These are phyloP conservation scores for Russula abietina DNA, from an alignment of 768 basidiomycete genomes.

Conservation along the genomic window DNA sequence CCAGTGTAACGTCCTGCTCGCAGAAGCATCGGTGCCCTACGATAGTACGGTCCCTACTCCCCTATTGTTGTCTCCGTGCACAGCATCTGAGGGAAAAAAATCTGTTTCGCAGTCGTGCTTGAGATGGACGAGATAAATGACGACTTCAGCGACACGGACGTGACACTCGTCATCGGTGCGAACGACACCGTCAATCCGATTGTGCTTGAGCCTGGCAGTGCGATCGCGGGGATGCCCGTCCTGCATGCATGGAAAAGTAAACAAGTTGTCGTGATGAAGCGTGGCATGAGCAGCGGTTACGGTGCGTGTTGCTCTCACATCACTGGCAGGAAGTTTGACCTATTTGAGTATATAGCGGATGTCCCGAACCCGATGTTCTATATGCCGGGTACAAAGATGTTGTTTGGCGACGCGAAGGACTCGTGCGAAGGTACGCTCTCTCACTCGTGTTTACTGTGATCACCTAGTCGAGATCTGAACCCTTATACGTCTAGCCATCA, in stretches of 20 bases:
- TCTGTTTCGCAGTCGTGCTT: conserved; percentile 55
- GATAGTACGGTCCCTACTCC: conserved; percentile 51
- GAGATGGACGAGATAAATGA: conserved; percentile 97
- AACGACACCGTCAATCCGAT: conserved; percentile 93
- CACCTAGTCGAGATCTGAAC: not conserved
- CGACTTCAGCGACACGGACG: conserved; percentile 81
- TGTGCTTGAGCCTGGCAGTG: conserved; percentile 76
- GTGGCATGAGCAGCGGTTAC: conserved; percentile 83
- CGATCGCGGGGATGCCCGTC: conserved; percentile 91
- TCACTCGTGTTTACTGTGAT: not conserved
- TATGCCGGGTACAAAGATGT: conserved; percentile 84
- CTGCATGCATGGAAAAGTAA: conserved; percentile 92
- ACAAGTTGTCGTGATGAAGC: conserved; percentile 88
- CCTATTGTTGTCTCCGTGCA: not conserved
- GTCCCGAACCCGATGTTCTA: conserved; percentile 94
- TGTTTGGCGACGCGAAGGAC: conserved; percentile 89
- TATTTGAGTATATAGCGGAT: conserved; percentile 49
- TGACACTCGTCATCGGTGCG: conserved; percentile 87
- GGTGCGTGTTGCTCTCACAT: conserved; percentile 38
- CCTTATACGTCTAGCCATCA: conserved; percentile 29
- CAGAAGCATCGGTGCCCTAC: conserved; percentile 86
- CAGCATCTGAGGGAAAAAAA: not conserved
- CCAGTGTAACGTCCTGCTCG: conserved; percentile 86
- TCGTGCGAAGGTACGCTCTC: conserved; percentile 68
- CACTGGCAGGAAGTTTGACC: not conserved